These are phyloP conservation scores for Cadophora sp. DNA, from an alignment of 2,329 filamentous ascomycete genomes.

Conservation along the genomic window DNA sequence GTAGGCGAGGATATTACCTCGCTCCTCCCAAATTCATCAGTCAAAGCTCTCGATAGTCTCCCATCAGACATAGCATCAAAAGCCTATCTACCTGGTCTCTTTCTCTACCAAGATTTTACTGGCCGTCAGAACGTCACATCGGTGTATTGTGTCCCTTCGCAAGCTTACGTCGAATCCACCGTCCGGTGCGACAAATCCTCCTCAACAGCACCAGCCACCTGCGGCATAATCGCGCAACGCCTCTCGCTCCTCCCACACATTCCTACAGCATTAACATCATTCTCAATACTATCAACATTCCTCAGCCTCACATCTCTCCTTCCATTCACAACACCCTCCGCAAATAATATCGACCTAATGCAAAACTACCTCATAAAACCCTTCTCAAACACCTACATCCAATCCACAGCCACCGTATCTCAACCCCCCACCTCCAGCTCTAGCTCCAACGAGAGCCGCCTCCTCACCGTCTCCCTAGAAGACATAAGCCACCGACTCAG, in stretches of 20 bases:
- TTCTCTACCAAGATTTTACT: slow-evolving; percentile 38
- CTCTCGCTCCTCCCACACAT: slow-evolving; percentile 29
- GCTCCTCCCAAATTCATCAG: slow-evolving; percentile 26
- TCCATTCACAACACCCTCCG: slow-evolving; percentile 22
- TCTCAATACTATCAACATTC: slow-evolving; percentile 29
- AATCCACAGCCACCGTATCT: slow-evolving; percentile 25
- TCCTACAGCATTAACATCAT: slow-evolving; percentile 26
- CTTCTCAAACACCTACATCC: slow-evolving; percentile 30
- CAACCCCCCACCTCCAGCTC: neutral
- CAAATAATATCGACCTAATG: slow-evolving; percentile 30
- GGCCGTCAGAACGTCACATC: slow-evolving; percentile 35
- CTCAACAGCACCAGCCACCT: slow-evolving; percentile 17
- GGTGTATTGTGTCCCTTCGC: slow-evolving; percentile 35
- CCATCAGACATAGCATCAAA: slow-evolving; percentile 19
- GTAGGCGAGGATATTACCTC: slow-evolving; percentile 29
- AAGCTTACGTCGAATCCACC: slow-evolving; percentile 36
- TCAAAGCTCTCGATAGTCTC: slow-evolving; percentile 33
- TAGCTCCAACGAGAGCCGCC: slow-evolving; percentile 21
- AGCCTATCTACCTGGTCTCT: slow-evolving; percentile 27
- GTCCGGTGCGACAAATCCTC: slow-evolving; percentile 29
- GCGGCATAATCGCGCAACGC: slow-evolving; percentile 31
- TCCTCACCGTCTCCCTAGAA: slow-evolving; percentile 28
- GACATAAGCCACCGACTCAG: slow-evolving; percentile 33
- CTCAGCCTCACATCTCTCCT: slow-evolving; percentile 28
- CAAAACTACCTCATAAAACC: slow-evolving; percentile 37